These are phyloP conservation scores for Cordyceps tenuipes DNA, from an alignment of 2,329 filamentous ascomycete species.

Conservation along the genomic window DNA sequence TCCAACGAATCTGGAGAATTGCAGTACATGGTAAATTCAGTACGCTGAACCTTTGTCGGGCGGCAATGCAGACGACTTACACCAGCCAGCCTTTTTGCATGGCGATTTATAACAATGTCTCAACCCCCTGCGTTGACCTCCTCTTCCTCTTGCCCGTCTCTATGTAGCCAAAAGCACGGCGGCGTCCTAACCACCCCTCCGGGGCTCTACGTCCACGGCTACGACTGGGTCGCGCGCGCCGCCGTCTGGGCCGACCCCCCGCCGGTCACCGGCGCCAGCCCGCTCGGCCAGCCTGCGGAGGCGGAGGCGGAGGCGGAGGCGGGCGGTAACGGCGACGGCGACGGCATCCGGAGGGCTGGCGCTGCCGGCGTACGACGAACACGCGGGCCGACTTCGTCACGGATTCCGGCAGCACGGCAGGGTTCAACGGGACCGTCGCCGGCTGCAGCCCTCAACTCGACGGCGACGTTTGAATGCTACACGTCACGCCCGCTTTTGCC, in stretches of 20 bases:
- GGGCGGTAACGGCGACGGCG: not conserved
- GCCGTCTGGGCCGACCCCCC: constrained; percentile 14
- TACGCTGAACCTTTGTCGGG: not conserved
- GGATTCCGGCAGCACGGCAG: constrained; percentile 11
- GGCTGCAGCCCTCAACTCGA: constrained; percentile 35
- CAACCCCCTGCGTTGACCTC: not conserved
- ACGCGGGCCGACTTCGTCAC: constrained; percentile 10
- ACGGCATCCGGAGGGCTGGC: constrained; percentile 4
- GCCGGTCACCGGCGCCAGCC: constrained; percentile 15
- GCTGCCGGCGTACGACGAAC: constrained; percentile 13
- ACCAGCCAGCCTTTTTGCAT: not conserved
- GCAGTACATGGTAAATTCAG: not conserved
- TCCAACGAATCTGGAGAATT: not conserved
- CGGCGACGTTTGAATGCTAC: constrained; percentile 32
- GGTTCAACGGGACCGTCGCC: constrained; percentile 29
- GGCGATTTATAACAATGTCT: not conserved
- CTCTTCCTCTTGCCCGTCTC: not conserved
- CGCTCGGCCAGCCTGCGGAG: too few species aligned
- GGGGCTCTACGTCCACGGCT: constrained; percentile 14
- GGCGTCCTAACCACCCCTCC: too few species aligned
- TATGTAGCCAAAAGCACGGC: too few species aligned
- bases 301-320: too few species aligned
- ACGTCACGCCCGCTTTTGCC: constrained; percentile 25
- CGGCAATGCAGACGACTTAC: not conserved
- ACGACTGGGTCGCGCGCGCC: constrained; percentile 13